Evolutionary conservation across 2,329 filamentous ascomycete genomes (phyloP).

Genomic region (Colletotrichum truncatum): DNA sequence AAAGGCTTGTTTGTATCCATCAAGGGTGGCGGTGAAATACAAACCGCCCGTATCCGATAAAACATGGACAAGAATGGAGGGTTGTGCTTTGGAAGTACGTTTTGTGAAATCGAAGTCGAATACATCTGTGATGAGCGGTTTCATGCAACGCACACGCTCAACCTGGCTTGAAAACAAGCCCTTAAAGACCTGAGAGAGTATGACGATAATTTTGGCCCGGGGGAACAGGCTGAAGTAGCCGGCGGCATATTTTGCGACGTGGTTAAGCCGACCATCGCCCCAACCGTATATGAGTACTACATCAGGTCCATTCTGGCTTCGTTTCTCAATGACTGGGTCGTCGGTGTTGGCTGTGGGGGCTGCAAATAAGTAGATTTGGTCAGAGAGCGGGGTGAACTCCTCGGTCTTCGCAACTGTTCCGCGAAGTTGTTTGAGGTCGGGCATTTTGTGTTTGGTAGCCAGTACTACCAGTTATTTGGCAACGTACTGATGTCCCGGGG

Average conservation of each 20-base stretch:
- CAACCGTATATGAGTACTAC: slow-evolving; percentile 64
- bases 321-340: too few relatives aligned
- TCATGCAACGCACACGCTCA: slow-evolving; percentile 53
- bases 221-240: slow-evolving; percentile 62
- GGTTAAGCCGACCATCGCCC: slow-evolving; percentile 63
- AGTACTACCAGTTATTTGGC: too few relatives aligned
- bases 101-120: slow-evolving; percentile 36
- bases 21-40: slow-evolving; percentile 57
- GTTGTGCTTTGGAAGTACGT: slow-evolving; percentile 31
- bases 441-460: too few relatives aligned
- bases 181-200: slow-evolving; percentile 58
- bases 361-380: background rate
- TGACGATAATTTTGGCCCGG: slow-evolving; percentile 56
- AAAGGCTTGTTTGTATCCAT: slow-evolving; percentile 48
- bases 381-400: background rate
- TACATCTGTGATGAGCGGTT: slow-evolving; percentile 50
- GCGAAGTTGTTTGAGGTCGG: background rate
- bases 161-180: slow-evolving; percentile 54
- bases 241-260: slow-evolving; percentile 64
- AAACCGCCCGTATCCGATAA: slow-evolving; percentile 68
- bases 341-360: background rate
- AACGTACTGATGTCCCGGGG: too few relatives aligned
- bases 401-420: background rate
- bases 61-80: slow-evolving; percentile 57
- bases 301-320: slow-evolving; percentile 43